Conservation (phyloP, 352 stramenopile species). For the Pythium grandisporangium region DNA sequence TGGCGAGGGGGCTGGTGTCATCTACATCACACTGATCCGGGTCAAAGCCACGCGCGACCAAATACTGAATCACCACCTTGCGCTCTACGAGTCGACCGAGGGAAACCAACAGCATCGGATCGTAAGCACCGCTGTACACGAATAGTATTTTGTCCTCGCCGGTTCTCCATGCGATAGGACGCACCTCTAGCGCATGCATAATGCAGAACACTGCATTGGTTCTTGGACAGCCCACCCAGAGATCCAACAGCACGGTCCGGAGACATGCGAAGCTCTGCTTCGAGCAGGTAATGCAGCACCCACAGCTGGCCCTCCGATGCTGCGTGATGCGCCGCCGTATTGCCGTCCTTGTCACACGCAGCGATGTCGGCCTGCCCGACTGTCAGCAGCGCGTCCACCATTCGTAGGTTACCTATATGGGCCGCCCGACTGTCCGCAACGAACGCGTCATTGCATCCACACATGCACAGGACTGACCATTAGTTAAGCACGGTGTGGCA, state of each 20-base stretch:
- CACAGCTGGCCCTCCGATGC: constrained; percentile 61
- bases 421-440: constrained; percentile 40
- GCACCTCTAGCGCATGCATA: constrained; percentile 38
- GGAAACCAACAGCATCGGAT: no score
- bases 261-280: constrained; percentile 20
- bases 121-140: no score
- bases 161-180: no score
- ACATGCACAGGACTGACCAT: no score
- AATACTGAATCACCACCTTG: constrained; percentile 62
- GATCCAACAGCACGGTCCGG: constrained; percentile 2
- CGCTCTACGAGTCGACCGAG: constrained; percentile 50
- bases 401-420: constrained; percentile 52
- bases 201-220: constrained; percentile 34
- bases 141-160: no score
- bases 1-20: constrained; percentile 29
- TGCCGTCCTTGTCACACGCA: constrained; percentile 42
- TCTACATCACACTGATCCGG: constrained; percentile 31
- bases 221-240: constrained; percentile 22
- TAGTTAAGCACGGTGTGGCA: no score
- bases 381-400: constrained; percentile 46
- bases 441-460: no score
- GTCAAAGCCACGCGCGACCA: constrained; percentile 48
- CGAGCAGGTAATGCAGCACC: constrained; percentile 65
- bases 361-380: constrained; percentile 39
- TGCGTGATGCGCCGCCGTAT: constrained; percentile 64